Evolutionary conservation across 805 yeast genomes (phyloP), one percentile per base, ranked within the genome.

Genomic region (Groenewaldozyma salmanticensis): DNA sequence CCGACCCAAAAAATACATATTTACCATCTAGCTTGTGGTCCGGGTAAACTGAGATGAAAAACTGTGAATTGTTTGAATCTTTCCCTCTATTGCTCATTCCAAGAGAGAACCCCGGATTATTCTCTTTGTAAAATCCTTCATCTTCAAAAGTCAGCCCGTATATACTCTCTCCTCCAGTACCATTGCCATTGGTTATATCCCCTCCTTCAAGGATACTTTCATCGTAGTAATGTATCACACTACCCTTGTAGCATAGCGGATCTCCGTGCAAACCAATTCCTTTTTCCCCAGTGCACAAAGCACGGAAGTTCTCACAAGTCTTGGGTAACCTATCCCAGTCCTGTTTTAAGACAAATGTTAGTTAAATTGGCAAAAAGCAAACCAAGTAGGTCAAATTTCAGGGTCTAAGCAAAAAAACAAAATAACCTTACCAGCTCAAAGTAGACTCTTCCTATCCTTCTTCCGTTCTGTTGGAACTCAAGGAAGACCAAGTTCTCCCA

Each of bases 51-150:
- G 98, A 92, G 54, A 90, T 78, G 61, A 92, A 90, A 54, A 86
- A 92, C 64, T 90, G 97, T 2, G 96, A 86, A 1, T 97, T 97
- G 58, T 90, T 90, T 37, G 97, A 90, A 60, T 80, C 77, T 44
- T 95, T 87, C n/a, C 97, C 97, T 3, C 96, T 84, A 58, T 90
- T 90, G 43, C 97, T 97, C 97, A 90, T 92, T 5, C 95, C 83
- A 52, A 90, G 72, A 51, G 90, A 69, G 61, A 81, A 88, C 41
- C 97, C 96, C 54, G 72, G 71, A 49, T 79, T 86, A 59, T 90
- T 96, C 47, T 71, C 73, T 50, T 74, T 59, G 37, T 69, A 60
- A 61, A 90, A 90, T 62, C 81, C 81, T 62, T 90, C 98, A 59
- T 92, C 97, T 56, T 84, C 95, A 52, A 82, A 82, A 58, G 80